Conservation (phyloP, 352 stramenopile species). For the Phytophthora brassicae region DNA sequence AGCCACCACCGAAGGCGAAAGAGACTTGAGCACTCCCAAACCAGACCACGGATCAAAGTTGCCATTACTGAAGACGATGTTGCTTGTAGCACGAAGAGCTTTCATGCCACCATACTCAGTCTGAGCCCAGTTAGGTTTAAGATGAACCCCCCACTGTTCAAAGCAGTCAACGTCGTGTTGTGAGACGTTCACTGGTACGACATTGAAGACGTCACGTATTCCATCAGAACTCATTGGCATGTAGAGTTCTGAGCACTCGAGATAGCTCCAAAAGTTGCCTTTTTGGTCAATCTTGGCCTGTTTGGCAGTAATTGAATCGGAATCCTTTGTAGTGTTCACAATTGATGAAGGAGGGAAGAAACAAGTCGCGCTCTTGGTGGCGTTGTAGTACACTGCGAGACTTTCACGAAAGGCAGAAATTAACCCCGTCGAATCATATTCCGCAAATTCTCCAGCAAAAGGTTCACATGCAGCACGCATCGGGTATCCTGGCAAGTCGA, state of each 20-base stretch:
- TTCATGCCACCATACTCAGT: slow-evolving; percentile 58
- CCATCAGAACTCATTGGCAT: slow-evolving; percentile 47
- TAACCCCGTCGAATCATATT: slow-evolving; percentile 20
- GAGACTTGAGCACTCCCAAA: slow-evolving; percentile 41
- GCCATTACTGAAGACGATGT: slow-evolving; percentile 76
- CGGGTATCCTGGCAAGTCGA: slow-evolving; percentile 38
- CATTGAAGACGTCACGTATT: slow-evolving; percentile 42
- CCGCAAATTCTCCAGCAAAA: slow-evolving; percentile 30
- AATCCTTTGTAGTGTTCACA: not conserved
- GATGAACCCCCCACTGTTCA: slow-evolving; percentile 41
- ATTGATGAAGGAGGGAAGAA: slow-evolving; percentile 22
- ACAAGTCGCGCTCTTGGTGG: slow-evolving; percentile 34
- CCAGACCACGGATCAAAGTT: slow-evolving; percentile 65
- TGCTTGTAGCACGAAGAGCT: slow-evolving; percentile 40
- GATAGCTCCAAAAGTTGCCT: slow-evolving; percentile 49
- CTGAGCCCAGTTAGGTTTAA: slow-evolving; percentile 47
- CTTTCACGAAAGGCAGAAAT: slow-evolving; percentile 39
- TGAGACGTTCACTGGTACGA: slow-evolving; percentile 22
- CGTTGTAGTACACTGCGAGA: slow-evolving; percentile 55
- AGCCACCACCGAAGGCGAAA: slow-evolving; percentile 44
- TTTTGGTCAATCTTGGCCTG: slow-evolving; percentile 35
- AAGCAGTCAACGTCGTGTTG: slow-evolving; percentile 39
- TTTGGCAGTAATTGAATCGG: slow-evolving; percentile 25
- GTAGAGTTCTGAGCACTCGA: slow-evolving; percentile 54
- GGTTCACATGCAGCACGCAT: slow-evolving; percentile 40